Percentiles rank a stretch among this genome's conserved stretches.
These are phyloP conservation scores for Venturia asperata DNA, from an alignment of 2,329 filamentous ascomycete genomes.

Conservation along the genomic window DNA sequence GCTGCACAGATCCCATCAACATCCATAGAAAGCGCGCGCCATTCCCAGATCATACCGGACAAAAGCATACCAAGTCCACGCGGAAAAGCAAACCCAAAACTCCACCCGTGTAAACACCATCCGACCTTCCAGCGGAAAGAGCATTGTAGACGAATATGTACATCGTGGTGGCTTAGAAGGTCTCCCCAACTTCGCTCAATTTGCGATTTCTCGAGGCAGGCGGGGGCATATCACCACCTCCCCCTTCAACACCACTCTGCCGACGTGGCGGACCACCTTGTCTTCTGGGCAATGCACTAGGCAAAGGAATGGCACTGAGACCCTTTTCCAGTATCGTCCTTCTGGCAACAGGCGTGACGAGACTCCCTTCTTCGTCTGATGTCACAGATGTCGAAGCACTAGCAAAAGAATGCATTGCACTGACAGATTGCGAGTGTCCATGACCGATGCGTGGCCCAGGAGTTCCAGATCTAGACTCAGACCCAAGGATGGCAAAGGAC, in stretches of 20 bases:
- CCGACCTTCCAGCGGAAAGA: background rate
- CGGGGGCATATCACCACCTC: constrained; percentile 35
- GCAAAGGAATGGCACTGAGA: constrained; percentile 43
- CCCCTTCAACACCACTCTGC: constrained; percentile 23
- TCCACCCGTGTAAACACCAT: background rate
- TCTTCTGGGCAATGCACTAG: constrained; percentile 43
- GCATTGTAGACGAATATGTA: background rate
- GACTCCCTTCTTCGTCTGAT: constrained; percentile 41
- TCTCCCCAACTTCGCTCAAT: constrained; percentile 37
- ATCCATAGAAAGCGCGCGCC: background rate
- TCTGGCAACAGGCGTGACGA: constrained; percentile 40
- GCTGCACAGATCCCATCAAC: background rate
- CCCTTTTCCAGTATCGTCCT: constrained; percentile 39
- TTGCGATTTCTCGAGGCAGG: constrained; percentile 43
- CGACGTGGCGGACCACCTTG: constrained; percentile 41
- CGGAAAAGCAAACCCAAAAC: background rate
- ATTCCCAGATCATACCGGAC: background rate
- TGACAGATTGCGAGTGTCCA: constrained; percentile 27
- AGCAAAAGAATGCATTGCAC: constrained; percentile 24
- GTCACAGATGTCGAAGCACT: constrained; percentile 32
- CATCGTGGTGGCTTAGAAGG: constrained; percentile 10
- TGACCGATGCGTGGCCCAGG: constrained; percentile 19
- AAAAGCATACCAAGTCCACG: background rate
- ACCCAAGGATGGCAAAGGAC: constrained; percentile 40
- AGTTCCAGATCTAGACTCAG: background rate